Evolutionary conservation across 2,329 filamentous ascomycete species (phyloP), one percentile per base, ranked within the genome.

Genomic region (Pseudogymnoascus sp.): DNA sequence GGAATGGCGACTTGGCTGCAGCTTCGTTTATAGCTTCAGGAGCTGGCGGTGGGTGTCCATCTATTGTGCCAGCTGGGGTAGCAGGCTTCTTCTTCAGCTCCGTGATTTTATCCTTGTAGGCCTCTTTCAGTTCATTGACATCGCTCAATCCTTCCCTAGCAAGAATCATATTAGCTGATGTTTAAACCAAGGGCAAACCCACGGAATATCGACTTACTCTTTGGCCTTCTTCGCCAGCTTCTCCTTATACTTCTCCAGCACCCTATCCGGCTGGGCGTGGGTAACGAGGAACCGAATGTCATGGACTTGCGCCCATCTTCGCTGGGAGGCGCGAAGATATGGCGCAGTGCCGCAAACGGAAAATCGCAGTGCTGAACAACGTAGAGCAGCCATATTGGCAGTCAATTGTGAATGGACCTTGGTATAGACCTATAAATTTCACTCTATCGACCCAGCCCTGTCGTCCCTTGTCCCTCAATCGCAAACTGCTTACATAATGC

Each of bases 271-370:
- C 63, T 84, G 79, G 63, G 84, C 84, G 65, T 92, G 90, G 13
- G 91, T 94, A 65, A 89, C 89, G 51, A 96, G 83, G 80, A 93
- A 96, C 66, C 92, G 91, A 58, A 96, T 87, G 75, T 97, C 91
- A 75, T 95, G 91, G 31, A 97, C 92, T 70, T 91, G 91, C 1
- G 93, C 93, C 89, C 91, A 95, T 73, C 92, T 86, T 62, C 88
- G 85, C 75, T 97, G 93, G 6, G 75, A 70, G 13, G 69, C 69
- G 61, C 70, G 70, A 42, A 72, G 61, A 63, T 68, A 71, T 4
- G 70, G 71, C 9, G 70, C 63, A 21, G 68, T 66, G 9, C 69
- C 68, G 51, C 66, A 70, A 33, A 71, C 61, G 15, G 68, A 42
- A 63, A 80, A 76, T 39, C 82, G 81, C 39, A 86, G 74, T 25